Percentiles rank a stretch among this genome's conserved stretches.
Evolutionary conservation across 805 yeast species (phyloP).

Genomic region (Schwanniomyces pseudopolymorphus): DNA sequence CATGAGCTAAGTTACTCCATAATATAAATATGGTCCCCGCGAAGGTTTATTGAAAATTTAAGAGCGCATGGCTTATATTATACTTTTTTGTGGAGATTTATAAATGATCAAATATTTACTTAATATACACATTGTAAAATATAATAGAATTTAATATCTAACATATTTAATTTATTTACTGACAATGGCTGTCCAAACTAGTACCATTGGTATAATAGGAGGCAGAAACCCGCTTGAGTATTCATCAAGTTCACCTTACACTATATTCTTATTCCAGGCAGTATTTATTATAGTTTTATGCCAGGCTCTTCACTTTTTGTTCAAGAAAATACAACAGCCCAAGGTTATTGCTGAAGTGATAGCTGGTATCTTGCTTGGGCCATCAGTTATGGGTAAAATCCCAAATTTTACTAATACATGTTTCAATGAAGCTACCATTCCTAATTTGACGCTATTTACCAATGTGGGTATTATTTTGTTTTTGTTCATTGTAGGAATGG

Average conservation of each 20-base stretch:
- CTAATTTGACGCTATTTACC: constrained; percentile 66
- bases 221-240: constrained; percentile 71
- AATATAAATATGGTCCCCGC: no score
- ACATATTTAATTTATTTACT: no score
- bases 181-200: constrained; percentile 33
- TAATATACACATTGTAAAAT: no score
- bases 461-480: constrained; percentile 74
- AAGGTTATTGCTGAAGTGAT: constrained; percentile 80
- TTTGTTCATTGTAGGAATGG: constrained; percentile 75
- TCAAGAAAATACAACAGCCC: constrained; percentile 67
- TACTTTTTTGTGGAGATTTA: no score
- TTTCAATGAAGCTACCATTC: constrained; percentile 62
- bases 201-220: constrained; percentile 61
- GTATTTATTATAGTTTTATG: constrained; percentile 59
- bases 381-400: constrained; percentile 69
- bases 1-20: no score
- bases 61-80: no score
- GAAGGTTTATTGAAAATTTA: no score
- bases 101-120: no score
- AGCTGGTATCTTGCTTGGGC: constrained; percentile 74
- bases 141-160: no score
- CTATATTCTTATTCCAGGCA: constrained; percentile 70
- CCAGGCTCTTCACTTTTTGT: constrained; percentile 59
- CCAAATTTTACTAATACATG: constrained; percentile 65
- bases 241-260: constrained; percentile 57